Base-by-base conservation (phyloP, 495 filamentous ascomycete genomes). In the Neurospora sp. region DNA sequence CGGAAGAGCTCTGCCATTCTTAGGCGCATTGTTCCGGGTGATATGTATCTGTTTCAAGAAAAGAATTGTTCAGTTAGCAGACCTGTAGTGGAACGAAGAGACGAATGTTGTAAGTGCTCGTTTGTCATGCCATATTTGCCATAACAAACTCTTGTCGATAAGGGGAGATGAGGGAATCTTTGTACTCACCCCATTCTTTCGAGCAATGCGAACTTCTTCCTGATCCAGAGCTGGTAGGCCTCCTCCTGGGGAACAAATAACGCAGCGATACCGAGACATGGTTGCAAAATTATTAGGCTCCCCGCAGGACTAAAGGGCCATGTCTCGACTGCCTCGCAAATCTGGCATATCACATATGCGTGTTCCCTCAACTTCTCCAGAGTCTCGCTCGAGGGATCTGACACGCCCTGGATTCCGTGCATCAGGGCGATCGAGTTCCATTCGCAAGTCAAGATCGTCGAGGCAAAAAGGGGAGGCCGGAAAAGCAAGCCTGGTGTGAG, bases 101-200 rank as follows among this genome's bases (percentile, higher is more conserved):
- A 13, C 24, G 11, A 48, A 19, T 71, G 15, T 19, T 45, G 19
- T 71, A 34, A 59, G 5, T 69, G 71, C 37, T 70, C 62, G 19
- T 45, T 37, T 59, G 24, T n/a, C 69, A 69, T 54, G 21, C 4
- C 21, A 10, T 1, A 10, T 21, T 21, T 21, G 8, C 43, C n/a
- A 4, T 24, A 15, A 54, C 21, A 28, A 3, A 13, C 21, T 15
- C 45, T 45, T n/a, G 45, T 28, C 0, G 48, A 3, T 10, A 24
- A 24, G 11, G 21, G 48, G 5, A 24, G 45, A 11, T 11, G 10
- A 13, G 21, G 2, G 5, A 15, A 28, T 15, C 2, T 28, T 59
- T 15, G 54, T 4, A 86, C 93, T 84, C 82, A 98, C 96, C 96
- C 96, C 78, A 90, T 84, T 74, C 87, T 84, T 81, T 99, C 96